Evolutionary conservation across 2,329 filamentous ascomycete species (phyloP), one percentile per base, ranked within the genome.

Genomic region (Calcarisporium arbuscula): DNA sequence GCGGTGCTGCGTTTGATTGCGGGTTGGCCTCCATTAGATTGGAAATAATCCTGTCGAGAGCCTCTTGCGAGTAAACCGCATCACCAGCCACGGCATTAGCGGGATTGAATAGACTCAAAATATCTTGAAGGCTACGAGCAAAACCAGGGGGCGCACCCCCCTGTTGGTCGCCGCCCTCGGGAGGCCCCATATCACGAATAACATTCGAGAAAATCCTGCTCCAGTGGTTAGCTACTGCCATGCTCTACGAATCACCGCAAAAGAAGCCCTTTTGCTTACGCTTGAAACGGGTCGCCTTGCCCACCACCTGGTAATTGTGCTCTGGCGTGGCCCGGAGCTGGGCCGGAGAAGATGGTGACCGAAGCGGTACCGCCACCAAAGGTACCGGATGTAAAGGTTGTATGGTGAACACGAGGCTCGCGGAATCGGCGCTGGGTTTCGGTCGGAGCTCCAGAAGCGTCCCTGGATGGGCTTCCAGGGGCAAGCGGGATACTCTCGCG

Each of bases 11-110:
- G 46, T 83, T 86, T 1, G 81, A 82, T 34, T 72, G 72, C 3
- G 79, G 74, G 38, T 88, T 82, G 40, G 85, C 77, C 47, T 95
- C 90, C 81, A 95, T 92, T 28, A 96, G 68, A 47, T 84, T 77
- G 0, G 85, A 83, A 36, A 98, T 83, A 44, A 96, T 85, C 21
- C 83, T 77, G 54, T 98, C 90, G 20, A 96, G 67, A 4, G 85
- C 89, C 61, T 95, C 88, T 59, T 96, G 86, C 1, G 84, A 83
- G 56, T 90, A 94, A 2, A 95, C 90, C 7, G 81, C 85, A 57
- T 96, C 90, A 15, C 88, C 85, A 39, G 74, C 68, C 12, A 65
- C 60, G 7, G 63, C 69, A 38, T 68, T 64, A n/a, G 60, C 61
- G 11, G 73, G 71, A 34, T 68, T 70, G 25, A 80, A 57, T 17